Conservation (phyloP, 305 asterid species). For the Rubia balearica region DNA sequence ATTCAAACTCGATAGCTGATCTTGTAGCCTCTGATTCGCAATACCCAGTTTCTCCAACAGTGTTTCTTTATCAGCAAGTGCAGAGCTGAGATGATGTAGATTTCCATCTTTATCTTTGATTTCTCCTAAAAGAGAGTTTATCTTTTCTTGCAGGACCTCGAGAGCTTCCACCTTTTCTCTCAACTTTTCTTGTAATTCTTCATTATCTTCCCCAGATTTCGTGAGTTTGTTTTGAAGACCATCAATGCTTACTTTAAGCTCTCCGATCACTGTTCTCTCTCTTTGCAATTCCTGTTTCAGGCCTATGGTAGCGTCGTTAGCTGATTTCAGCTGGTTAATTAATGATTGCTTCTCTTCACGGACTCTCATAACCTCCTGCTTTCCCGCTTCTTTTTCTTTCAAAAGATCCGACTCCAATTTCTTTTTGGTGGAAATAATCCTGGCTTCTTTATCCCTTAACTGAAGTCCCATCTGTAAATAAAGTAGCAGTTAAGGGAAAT, state of each 20-base stretch:
- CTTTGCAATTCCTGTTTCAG: constrained; percentile 58
- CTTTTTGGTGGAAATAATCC: too few relatives aligned
- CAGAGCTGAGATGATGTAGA: constrained; percentile 30
- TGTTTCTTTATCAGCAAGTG: constrained; percentile 43
- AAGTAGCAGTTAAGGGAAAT: too few relatives aligned
- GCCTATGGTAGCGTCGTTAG: constrained; percentile 27
- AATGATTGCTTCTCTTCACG: constrained; percentile 53
- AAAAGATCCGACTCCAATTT: constrained; percentile 28
- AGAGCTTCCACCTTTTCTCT: constrained; percentile 43
- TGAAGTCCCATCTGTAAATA: too few relatives aligned
- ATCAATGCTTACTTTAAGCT: constrained; percentile 31
- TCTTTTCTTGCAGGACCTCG: constrained; percentile 44
- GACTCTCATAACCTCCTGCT: constrained; percentile 42
- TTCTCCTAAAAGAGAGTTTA: constrained; percentile 44
- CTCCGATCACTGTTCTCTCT: constrained; percentile 38
- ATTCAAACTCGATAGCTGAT: constrained; percentile 31
- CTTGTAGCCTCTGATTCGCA: constrained; percentile 41
- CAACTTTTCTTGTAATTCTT: constrained; percentile 44
- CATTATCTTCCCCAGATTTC: constrained; percentile 39
- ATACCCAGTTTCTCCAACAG: constrained; percentile 31
- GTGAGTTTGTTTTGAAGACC: constrained; percentile 42
- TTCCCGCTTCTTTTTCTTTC: constrained; percentile 49
- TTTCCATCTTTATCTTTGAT: constrained; percentile 49
- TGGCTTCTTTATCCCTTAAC: too few relatives aligned
- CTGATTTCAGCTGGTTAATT: constrained; percentile 35